These are phyloP conservation scores for Microbotryum violaceum DNA, from an alignment of 1,284 basidiomycete species.

Conservation along the genomic window DNA sequence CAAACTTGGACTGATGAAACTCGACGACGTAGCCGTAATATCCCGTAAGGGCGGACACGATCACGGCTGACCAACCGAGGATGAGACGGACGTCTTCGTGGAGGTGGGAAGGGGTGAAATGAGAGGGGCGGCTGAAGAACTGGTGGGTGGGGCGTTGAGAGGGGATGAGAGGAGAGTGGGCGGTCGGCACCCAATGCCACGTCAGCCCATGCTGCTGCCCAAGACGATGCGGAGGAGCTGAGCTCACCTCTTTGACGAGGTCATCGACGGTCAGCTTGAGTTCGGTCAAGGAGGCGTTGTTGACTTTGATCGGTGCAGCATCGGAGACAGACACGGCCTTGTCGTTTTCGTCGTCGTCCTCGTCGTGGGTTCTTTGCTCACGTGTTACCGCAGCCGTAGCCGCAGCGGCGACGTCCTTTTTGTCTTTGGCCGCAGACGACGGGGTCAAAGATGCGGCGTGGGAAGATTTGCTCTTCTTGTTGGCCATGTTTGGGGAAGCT, in stretches of 20 bases:
- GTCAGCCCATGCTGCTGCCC: background rate
- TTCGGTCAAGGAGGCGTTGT: conserved; percentile 69
- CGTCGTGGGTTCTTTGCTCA: too few relatives aligned
- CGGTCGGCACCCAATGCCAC: too few relatives aligned
- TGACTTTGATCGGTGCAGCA: conserved; percentile 51
- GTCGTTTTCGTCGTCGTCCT: background rate
- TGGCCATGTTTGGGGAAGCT: too few relatives aligned
- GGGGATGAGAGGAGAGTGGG: background rate
- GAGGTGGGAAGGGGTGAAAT: conserved; percentile 73
- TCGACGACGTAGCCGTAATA: conserved; percentile 73
- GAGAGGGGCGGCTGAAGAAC: conserved; percentile 63
- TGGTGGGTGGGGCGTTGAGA: conserved; percentile 38
- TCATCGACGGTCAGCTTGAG: conserved; percentile 87
- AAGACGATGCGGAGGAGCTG: background rate
- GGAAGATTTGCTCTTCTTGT: too few relatives aligned
- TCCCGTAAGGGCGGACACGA: conserved; percentile 68
- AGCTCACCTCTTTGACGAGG: conserved; percentile 72
- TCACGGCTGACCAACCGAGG: conserved; percentile 73
- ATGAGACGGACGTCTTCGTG: conserved; percentile 78
- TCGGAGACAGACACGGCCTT: background rate
- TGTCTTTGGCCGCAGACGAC: too few relatives aligned
- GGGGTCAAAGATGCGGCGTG: too few relatives aligned
- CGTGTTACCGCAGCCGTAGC: too few relatives aligned
- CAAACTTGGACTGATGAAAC: conserved; percentile 76
- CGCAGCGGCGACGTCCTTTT: too few relatives aligned